These are phyloP conservation scores for Aspergillus biplanus DNA, from an alignment of 495 filamentous ascomycete species.

Conservation along the genomic window DNA sequence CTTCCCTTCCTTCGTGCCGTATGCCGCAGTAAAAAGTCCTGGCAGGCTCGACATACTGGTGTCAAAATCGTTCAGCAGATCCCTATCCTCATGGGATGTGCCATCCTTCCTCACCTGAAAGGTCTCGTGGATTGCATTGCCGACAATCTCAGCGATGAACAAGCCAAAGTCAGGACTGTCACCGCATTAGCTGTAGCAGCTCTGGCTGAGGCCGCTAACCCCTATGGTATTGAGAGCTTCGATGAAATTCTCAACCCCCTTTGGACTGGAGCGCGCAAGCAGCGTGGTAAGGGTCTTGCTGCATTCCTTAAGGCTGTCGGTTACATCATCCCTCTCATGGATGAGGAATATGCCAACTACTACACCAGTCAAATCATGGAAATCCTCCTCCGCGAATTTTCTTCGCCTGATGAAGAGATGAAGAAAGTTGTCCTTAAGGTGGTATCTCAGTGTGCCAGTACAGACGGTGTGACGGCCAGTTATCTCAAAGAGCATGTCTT, in stretches of 20 bases:
- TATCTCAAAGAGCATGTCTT: slow-evolving; percentile 96
- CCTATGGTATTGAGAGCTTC: slow-evolving; percentile 99
- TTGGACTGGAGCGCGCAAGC: slow-evolving; percentile 94
- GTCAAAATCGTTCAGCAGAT: slow-evolving; percentile 99
- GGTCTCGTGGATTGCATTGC: slow-evolving; percentile 96
- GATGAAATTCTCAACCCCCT: slow-evolving; percentile 96
- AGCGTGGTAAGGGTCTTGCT: slow-evolving; percentile 93
- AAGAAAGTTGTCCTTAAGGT: slow-evolving; percentile 99
- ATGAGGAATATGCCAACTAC: slow-evolving; percentile 99
- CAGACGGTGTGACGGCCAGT: slow-evolving; percentile 89
- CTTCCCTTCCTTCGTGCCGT: slow-evolving; percentile 95
- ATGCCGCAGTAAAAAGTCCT: slow-evolving; percentile 96
- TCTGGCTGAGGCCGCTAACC: slow-evolving; percentile 93
- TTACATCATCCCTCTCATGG: slow-evolving; percentile 98
- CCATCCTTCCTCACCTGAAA: slow-evolving; percentile 93
- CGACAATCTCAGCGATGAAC: slow-evolving; percentile 94
- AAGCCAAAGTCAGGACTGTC: slow-evolving; percentile 95
- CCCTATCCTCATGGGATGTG: slow-evolving; percentile 98
- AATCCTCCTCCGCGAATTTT: slow-evolving; percentile 93
- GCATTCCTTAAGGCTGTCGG: slow-evolving; percentile 97
- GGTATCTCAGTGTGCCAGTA: slow-evolving; percentile 93
- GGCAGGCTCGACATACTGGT: slow-evolving; percentile 98
- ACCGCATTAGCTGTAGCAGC: slow-evolving; percentile 95
- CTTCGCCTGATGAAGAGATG: slow-evolving; percentile 98
- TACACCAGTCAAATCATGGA: slow-evolving; percentile 99